These are phyloP conservation scores for Cladosporium oxysporum DNA, from an alignment of 2,329 filamentous ascomycete species.

Conservation along the genomic window DNA sequence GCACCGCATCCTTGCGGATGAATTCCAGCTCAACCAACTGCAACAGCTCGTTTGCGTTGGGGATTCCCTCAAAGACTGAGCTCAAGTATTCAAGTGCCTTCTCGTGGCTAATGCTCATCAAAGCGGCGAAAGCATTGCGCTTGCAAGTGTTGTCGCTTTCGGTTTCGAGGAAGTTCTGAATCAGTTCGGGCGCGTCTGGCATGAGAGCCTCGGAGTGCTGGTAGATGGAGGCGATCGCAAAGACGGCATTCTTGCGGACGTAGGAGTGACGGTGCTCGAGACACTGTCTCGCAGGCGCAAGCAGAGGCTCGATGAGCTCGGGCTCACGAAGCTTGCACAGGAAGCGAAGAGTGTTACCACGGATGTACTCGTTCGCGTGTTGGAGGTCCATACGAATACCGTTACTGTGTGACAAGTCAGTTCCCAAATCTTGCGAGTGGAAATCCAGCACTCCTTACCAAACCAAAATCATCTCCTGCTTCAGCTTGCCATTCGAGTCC, in stretches of 20 bases:
- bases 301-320: conserved; percentile 91
- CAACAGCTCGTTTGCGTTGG: conserved; percentile 89
- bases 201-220: conserved; percentile 88
- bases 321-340: conserved; percentile 93
- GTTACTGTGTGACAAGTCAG: conserved; percentile 62
- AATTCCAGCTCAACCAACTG: conserved; percentile 95
- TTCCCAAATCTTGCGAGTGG: not conserved
- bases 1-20: conserved; percentile 94
- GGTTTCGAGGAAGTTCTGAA: conserved; percentile 82
- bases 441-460: conserved; percentile 63
- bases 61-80: conserved; percentile 86
- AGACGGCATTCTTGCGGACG: conserved; percentile 97
- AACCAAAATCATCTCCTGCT: conserved; percentile 99
- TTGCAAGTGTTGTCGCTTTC: conserved; percentile 97
- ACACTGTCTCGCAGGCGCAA: conserved; percentile 88
- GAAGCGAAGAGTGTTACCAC: conserved; percentile 97
- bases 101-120: conserved; percentile 89
- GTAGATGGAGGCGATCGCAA: conserved; percentile 89
- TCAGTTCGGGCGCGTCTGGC: conserved; percentile 90
- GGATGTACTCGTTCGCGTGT: conserved; percentile 96
- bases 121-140: conserved; percentile 91
- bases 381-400: conserved; percentile 97
- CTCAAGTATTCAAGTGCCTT: conserved; percentile 87
- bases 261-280: conserved; percentile 96
- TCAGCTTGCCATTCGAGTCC: conserved; percentile 87